Conservation (phyloP, 805 yeast genomes). For the Candida easanensis region DNA sequence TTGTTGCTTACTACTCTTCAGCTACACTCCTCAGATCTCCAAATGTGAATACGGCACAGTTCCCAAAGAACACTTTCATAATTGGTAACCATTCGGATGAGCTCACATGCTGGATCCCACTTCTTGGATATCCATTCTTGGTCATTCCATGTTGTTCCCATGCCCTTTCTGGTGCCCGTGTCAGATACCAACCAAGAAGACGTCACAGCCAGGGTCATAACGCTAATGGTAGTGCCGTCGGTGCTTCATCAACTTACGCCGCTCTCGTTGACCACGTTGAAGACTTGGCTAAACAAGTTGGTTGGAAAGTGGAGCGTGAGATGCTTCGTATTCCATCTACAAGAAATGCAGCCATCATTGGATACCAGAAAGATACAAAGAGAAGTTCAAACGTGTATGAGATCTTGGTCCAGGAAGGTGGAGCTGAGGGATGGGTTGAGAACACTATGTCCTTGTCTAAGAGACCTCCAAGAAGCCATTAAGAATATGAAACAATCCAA, state of each 20-base stretch:
- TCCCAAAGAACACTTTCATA: conserved; percentile 69
- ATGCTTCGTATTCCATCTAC: conserved; percentile 93
- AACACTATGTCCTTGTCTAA: conserved; percentile 70
- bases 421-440: conserved; percentile 89
- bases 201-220: conserved; percentile 11
- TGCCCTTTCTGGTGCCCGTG: conserved; percentile 71
- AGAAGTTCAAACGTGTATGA: conserved; percentile 42
- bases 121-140: conserved; percentile 80
- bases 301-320: conserved; percentile 85
- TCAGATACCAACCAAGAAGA: conserved; percentile 55
- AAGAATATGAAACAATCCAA: no score
- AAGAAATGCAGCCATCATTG: conserved; percentile 86
- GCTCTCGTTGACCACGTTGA: conserved; percentile 85
- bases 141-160: conserved; percentile 97
- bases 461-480: conserved; percentile 72
- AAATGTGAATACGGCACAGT: conserved; percentile 60
- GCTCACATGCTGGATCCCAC: conserved; percentile 92
- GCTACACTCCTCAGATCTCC: conserved; percentile 46
- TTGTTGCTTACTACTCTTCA: conserved; percentile 48
- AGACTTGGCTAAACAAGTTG: conserved; percentile 59
- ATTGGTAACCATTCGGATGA: conserved; percentile 97
- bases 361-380: conserved; percentile 42
- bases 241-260: conserved; percentile 67
- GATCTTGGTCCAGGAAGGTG: conserved; percentile 73
- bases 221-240: conserved; percentile 26